A percentile compares a stretch with the other conserved stretches of the same genome.
phyloP scores from a whole-genome alignment of 805 yeast species.

The Myxozyma neotropica region DNA sequence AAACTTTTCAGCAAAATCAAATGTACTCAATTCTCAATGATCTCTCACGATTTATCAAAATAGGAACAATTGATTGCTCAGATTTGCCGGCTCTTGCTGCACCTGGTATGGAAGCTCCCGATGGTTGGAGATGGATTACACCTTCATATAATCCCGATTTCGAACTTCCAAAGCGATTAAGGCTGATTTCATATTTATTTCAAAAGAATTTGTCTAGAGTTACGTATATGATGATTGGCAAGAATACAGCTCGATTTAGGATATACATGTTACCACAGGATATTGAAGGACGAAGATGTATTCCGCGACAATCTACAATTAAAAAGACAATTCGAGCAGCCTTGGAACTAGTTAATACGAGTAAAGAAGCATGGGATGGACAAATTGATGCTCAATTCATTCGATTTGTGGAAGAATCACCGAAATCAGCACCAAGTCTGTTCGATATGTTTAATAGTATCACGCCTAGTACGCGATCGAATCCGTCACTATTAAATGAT shows the following conservation, averaged over 20 bases:
- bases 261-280: constrained; percentile 22
- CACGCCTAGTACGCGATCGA: constrained; percentile 18
- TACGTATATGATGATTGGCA: constrained; percentile 47
- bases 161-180: constrained; percentile 15
- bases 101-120: constrained; percentile 46
- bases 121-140: constrained; percentile 62
- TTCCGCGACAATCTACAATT: constrained; percentile 10
- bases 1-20: constrained; percentile 30
- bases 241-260: constrained; percentile 29
- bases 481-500: constrained; percentile 32
- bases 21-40: constrained; percentile 46
- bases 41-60: constrained; percentile 46
- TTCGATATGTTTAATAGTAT: constrained; percentile 32
- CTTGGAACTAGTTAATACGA: constrained; percentile 9
- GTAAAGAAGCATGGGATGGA: constrained; percentile 27
- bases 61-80: constrained; percentile 54
- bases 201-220: constrained; percentile 48
- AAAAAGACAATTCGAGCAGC: constrained; percentile 17
- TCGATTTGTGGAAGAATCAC: constrained; percentile 38
- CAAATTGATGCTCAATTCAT: constrained; percentile 4
- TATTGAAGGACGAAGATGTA: constrained; percentile 26
- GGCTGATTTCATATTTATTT: constrained; percentile 45
- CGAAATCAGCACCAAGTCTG: constrained; percentile 29
- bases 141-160: constrained; percentile 44
- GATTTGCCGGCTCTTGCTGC: constrained; percentile 49